Evolutionary conservation across 805 yeast genomes (phyloP).

Genomic region (Deakozyma indianensis): DNA sequence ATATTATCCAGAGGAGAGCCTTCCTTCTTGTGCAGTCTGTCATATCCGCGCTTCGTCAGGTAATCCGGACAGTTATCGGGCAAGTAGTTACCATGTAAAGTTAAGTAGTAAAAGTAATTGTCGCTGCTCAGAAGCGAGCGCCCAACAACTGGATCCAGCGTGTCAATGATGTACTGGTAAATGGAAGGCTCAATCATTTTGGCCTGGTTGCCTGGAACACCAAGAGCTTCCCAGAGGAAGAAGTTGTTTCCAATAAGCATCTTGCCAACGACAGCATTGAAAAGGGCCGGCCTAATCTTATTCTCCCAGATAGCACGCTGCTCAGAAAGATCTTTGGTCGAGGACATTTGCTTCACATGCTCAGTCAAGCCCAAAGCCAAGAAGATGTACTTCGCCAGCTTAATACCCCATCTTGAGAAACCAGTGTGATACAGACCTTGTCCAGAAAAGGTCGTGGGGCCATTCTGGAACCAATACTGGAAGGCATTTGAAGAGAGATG

Average conservation of each 20-base stretch:
- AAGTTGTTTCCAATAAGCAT: constrained; percentile 65
- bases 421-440: constrained; percentile 63
- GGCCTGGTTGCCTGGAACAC: constrained; percentile 82
- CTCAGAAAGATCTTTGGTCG: constrained; percentile 41
- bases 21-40: constrained; percentile 28
- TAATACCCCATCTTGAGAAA: constrained; percentile 73
- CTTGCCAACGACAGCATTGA: constrained; percentile 55
- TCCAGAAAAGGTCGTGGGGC: constrained; percentile 46
- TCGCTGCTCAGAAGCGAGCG: constrained; percentile 52
- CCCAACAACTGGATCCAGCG: constrained; percentile 60
- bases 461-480: constrained; percentile 65
- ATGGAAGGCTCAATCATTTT: constrained; percentile 64
- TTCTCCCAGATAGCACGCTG: constrained; percentile 52
- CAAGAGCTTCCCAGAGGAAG: constrained; percentile 79
- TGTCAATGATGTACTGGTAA: constrained; percentile 56
- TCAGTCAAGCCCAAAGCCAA: constrained; percentile 34
- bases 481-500: constrained; percentile 67
- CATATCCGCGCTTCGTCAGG: constrained; percentile 44
- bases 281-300: constrained; percentile 50
- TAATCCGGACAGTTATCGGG: constrained; percentile 63
- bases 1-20: constrained; percentile 48
- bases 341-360: constrained; percentile 41
- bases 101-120: constrained; percentile 66
- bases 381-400: constrained; percentile 51
- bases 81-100: constrained; percentile 46